phyloP scores from a whole-genome alignment of 495 filamentous ascomycete species.

The Usnea hakonensis region DNA sequence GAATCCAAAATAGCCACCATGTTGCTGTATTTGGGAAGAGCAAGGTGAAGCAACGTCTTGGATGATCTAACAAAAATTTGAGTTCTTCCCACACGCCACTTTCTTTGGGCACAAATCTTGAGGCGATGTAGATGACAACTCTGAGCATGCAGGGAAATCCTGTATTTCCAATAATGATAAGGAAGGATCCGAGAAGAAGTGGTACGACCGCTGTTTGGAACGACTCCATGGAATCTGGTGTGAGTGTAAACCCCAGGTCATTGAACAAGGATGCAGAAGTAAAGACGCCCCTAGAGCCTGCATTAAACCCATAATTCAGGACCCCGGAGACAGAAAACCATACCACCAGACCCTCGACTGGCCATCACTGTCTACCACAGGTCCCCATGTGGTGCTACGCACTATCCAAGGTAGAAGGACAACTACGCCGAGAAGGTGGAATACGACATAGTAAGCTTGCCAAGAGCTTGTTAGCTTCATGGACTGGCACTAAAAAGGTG shows the following conservation, averaged over 20 bases:
- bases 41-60: conserved; percentile 88
- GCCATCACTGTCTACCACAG: conserved; percentile 52
- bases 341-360: conserved; percentile 73
- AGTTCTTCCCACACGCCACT: conserved; percentile 78
- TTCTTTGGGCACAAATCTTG: conserved; percentile 48
- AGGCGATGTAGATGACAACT: conserved; percentile 73
- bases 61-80: conserved; percentile 85
- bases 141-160: conserved; percentile 91
- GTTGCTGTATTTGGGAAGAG: conserved; percentile 85
- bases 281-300: conserved; percentile 56
- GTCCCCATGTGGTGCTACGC: conserved; percentile 45
- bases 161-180: conserved; percentile 90
- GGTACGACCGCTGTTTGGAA: conserved; percentile 71
- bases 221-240: conserved; percentile 85
- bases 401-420: conserved; percentile 75
- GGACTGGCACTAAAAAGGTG: not conserved
- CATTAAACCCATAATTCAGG: not conserved
- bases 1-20: conserved; percentile 87
- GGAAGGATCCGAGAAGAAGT: conserved; percentile 63
- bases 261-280: conserved; percentile 80
- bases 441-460: conserved; percentile 61
- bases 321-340: conserved; percentile 7
- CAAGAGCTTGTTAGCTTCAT: not conserved
- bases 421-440: conserved; percentile 66
- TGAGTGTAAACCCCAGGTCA: conserved; percentile 79